Evolutionary conservation across 176 grass and related monocot genomes (phyloP).

Genomic region (Dendrocalamus sinicus): DNA sequence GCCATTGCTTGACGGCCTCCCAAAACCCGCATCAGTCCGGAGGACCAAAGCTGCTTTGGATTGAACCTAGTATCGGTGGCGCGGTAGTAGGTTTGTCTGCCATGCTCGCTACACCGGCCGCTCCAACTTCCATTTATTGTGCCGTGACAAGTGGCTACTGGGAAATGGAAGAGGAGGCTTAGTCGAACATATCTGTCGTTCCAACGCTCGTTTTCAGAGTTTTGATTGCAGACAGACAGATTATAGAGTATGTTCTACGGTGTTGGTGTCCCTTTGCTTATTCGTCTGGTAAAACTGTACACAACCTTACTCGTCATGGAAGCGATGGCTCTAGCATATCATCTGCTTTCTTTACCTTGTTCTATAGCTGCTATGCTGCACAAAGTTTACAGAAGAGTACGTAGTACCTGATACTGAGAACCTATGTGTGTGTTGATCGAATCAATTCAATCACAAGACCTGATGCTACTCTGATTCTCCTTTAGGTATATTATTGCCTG

Average conservation of each 20-base stretch:
- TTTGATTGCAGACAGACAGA: background rate
- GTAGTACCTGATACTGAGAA: background rate
- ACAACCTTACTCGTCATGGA: background rate
- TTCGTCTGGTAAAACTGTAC: constrained; percentile 17
- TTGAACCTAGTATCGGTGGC: constrained; percentile 29
- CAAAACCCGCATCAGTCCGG: constrained; percentile 27
- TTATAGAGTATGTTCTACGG: background rate
- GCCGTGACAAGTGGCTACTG: background rate
- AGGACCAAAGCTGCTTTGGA: constrained; percentile 71
- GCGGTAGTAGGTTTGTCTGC: background rate
- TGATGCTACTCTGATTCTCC: background rate
- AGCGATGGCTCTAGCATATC: too few species aligned
- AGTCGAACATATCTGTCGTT: background rate
- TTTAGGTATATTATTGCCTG: background rate
- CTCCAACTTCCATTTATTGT: background rate
- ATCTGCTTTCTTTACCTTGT: background rate
- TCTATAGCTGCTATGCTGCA: background rate
- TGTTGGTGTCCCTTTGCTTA: background rate
- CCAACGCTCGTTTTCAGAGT: background rate
- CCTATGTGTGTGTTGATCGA: background rate
- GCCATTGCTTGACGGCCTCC: constrained; percentile 51
- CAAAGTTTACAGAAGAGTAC: background rate
- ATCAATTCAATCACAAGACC: background rate
- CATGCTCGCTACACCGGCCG: background rate
- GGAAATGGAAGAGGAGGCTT: background rate